Percentiles rank a stretch among this genome's conserved stretches.
These are phyloP conservation scores for Funneliformis caledonium DNA, from an alignment of 371 early-diverging fungal species.

Conservation along the genomic window DNA sequence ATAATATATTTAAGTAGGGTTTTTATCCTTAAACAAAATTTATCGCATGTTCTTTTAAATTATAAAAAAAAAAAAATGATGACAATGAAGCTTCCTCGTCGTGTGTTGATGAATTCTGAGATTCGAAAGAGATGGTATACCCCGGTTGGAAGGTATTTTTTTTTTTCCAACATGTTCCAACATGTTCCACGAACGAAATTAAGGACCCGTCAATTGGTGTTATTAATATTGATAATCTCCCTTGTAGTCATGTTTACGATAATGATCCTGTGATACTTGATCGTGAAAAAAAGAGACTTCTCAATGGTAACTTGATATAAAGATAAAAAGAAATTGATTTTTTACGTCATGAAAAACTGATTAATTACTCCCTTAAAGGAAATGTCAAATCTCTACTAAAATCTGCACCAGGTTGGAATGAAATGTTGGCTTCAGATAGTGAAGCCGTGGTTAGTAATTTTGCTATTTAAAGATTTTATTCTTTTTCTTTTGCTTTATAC, in stretches of 20 bases:
- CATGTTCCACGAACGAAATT: too few relatives aligned
- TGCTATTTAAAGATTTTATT: not conserved
- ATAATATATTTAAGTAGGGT: too few relatives aligned
- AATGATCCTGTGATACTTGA: slow-evolving; percentile 12
- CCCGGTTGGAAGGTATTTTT: not conserved
- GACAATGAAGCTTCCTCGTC: not conserved
- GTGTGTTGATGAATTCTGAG: not conserved
- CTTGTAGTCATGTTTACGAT: slow-evolving; percentile 14
- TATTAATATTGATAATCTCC: too few relatives aligned
- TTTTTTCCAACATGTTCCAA: not conserved
- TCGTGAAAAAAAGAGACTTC: slow-evolving; percentile 26
- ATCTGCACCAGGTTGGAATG: slow-evolving; percentile 47
- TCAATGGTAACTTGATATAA: not conserved
- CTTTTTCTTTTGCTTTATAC: too few relatives aligned
- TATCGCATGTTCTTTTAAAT: too few relatives aligned
- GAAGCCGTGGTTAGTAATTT: slow-evolving; percentile 43
- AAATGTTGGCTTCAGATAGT: slow-evolving; percentile 47
- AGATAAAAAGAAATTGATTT: not conserved
- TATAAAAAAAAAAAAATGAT: too few relatives aligned
- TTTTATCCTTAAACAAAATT: too few relatives aligned
- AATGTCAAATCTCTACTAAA: slow-evolving; percentile 37
- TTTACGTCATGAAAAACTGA: not conserved
- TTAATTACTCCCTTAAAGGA: slow-evolving; percentile 10
- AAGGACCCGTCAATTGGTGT: too few relatives aligned
- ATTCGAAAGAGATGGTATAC: not conserved